phyloP scores from a whole-genome alignment of 2,329 filamentous ascomycete species.

The Acephala macrosclerotiorum region DNA sequence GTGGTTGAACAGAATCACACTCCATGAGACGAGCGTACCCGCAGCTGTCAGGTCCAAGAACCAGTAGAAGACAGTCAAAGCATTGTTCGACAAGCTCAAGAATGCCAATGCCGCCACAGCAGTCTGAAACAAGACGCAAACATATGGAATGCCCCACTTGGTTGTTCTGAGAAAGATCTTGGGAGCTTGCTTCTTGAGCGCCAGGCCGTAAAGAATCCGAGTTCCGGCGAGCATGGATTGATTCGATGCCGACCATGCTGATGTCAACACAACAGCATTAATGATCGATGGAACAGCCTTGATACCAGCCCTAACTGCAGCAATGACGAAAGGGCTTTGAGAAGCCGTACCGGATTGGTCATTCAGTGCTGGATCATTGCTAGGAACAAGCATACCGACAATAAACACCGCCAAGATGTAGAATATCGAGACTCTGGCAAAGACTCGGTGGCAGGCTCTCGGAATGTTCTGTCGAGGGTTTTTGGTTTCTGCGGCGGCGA shows the following conservation, averaged over 20 bases:
- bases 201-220: constrained; percentile 65
- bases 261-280: constrained; percentile 79
- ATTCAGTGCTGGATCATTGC: constrained; percentile 57
- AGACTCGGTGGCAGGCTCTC: constrained; percentile 56
- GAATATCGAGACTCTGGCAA: constrained; percentile 62
- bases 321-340: constrained; percentile 73
- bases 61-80: constrained; percentile 70
- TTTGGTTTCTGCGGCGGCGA: constrained; percentile 61
- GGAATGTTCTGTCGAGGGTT: constrained; percentile 61
- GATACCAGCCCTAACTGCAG: constrained; percentile 71
- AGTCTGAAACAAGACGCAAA: constrained; percentile 61
- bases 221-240: constrained; percentile 68
- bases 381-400: constrained; percentile 64
- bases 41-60: constrained; percentile 67
- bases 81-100: constrained; percentile 67
- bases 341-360: constrained; percentile 55
- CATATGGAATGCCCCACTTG: constrained; percentile 61
- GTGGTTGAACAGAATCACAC: constrained; percentile 64
- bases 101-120: constrained; percentile 70
- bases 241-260: constrained; percentile 74
- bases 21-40: constrained; percentile 71
- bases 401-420: constrained; percentile 55
- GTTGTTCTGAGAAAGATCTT: constrained; percentile 60
- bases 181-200: constrained; percentile 61
- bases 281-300: constrained; percentile 73